Evolutionary conservation across 805 yeast genomes (phyloP), one percentile per base, ranked within the genome.

Genomic region (Naumovozyma baii): DNA sequence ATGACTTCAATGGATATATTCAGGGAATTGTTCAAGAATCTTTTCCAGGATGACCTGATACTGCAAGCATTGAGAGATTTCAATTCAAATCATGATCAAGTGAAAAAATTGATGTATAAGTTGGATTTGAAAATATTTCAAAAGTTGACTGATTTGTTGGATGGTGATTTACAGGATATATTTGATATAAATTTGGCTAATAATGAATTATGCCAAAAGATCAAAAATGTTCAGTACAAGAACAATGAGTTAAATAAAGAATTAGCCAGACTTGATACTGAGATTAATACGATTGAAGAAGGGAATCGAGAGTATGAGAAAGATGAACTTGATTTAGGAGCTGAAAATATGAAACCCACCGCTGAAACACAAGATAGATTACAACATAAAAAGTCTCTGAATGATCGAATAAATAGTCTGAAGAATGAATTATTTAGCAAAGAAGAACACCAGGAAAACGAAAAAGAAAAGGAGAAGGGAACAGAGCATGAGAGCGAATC

Each of bases 231-330:
- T 43, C 2, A 34, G 36, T 16, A 46, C 44, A 17, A 46, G 46
- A 18, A 47, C 41, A 31, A 49, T 43, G 15, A 31, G 47, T 31
- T 50, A 44, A 29, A 46, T 44, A 28, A 5, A 14, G 31, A 29
- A 26, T 7, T 19, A 47, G 41, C 49, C 1, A 62, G 87, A 1
- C 70, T 88, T 2, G 70, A 80, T 20, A 55, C 53, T 13, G 69
- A 76, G n/a, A 76, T 88, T 73, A 62, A 70, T 33, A 62, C 26
- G 10, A 22, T 22, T 7, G 10, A 22, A 22, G 7, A 7, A 22
- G 10, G 10, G 26, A 22, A 7, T 7, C 10, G 10, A 7, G 26
- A 22, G 10, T 22, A 22, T 22, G 10, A 22, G n/a, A n/a, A n/a
- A n/a, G n/a, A n/a, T n/a, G n/a, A n/a, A n/a, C n/a, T n/a, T n/a